Conservation (phyloP, 768 basidiomycete genomes). For the Cyathus striatus region DNA sequence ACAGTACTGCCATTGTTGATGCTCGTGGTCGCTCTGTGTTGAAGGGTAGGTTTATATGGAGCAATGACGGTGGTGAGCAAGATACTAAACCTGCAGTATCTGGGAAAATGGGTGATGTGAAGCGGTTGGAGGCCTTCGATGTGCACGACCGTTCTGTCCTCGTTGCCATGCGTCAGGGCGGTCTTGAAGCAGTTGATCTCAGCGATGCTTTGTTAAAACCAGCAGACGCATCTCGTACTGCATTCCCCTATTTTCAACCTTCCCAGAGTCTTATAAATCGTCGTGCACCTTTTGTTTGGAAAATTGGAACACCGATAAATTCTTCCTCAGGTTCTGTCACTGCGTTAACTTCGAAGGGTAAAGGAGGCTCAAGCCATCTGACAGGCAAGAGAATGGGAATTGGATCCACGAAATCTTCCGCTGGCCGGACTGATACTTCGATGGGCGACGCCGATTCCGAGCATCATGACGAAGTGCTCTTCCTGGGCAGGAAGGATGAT, state of each 20-base stretch:
- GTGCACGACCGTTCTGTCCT: conserved; percentile 70
- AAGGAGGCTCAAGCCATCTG: conserved; percentile 31
- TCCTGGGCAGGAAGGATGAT: conserved; percentile 71
- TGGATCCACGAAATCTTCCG: conserved; percentile 39
- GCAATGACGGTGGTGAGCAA: conserved; percentile 52
- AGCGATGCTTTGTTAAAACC: conserved; percentile 76
- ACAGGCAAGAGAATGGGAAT: conserved; percentile 46
- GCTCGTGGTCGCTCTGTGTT: conserved; percentile 81
- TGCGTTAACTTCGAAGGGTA: conserved; percentile 30
- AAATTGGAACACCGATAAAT: conserved; percentile 67
- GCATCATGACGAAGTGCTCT: conserved; percentile 67
- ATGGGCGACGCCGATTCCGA: conserved; percentile 50
- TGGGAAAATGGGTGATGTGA: conserved; percentile 73
- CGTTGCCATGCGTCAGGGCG: conserved; percentile 83
- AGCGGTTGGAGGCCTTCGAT: conserved; percentile 80
- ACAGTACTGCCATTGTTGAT: conserved; percentile 85
- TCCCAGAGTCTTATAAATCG: conserved; percentile 58
- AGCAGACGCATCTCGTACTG: conserved; percentile 72
- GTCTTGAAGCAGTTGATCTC: conserved; percentile 76
- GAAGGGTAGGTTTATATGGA: conserved; percentile 79
- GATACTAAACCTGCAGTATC: conserved; percentile 24
- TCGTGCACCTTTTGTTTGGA: conserved; percentile 77
- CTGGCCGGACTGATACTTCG: conserved; percentile 45
- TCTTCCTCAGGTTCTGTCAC: conserved; percentile 28
- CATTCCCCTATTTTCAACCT: conserved; percentile 67